Base-by-base conservation (phyloP, 2,329 filamentous ascomycete genomes). In the Leptographium radiaticola region DNA sequence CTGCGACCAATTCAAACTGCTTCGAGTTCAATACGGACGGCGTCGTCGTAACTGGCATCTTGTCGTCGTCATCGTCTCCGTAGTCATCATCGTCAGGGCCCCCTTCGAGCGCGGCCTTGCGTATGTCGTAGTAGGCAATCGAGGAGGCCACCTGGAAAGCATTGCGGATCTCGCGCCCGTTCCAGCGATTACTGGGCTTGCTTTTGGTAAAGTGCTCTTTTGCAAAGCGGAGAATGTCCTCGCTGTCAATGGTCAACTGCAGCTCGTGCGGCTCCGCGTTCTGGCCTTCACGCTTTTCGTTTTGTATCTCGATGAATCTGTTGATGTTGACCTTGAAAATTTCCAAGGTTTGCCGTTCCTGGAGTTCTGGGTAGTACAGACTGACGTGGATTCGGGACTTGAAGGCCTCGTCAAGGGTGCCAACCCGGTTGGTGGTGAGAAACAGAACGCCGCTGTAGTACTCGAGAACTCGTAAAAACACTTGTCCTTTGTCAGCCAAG, bases 371-470 rank as follows among this genome's bases (percentile, higher is more conserved):
- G 54, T 74, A 75, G 63, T 70, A 71, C 1, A 75, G 62, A 1
- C 64, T 68, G 18, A 73, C 58, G 53, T 75, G 72, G 42, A 75
- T 71, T 16, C 73, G 68, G 1, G 72, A 75, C 61, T 69, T 69
- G 62, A 75, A 74, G 0, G 75, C 75, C 53, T 73, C 72, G 51
- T 77, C 75, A 4, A 77, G 68, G 2, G 65, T 64, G 16, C 72
- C 71, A 7, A 74, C 69, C 4, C 73, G 67, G 63, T 77, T 78
- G 10, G 74, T 77, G 0, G 75, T 78, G 5, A 77, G 64, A 62
- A 73, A 74, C 8, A 75, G 59, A 6, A 75, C 66, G 20, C 74
- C 73, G 2, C 64, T 64, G 57, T 74, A 75, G 62, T 75, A 75
- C 59, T 75, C 73, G 0, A 75, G 63, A 0, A 72, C 65, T 5